Evolutionary conservation across 768 basidiomycete species (phyloP).

Genomic region (Kwoniella botswanensis): DNA sequence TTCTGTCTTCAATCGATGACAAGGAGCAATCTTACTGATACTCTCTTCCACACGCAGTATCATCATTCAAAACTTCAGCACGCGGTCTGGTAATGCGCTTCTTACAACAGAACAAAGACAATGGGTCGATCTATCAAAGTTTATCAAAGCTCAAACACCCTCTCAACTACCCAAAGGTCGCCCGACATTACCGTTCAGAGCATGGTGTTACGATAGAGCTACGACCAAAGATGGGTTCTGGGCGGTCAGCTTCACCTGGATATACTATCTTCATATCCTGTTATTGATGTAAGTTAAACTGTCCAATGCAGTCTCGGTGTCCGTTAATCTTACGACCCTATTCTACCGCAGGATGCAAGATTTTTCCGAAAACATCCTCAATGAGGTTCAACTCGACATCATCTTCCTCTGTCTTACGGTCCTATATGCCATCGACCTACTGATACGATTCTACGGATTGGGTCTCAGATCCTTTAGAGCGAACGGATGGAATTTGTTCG

Average conservation of each 20-base stretch:
- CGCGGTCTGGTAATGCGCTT: conserved; percentile 82
- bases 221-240: conserved; percentile 93
- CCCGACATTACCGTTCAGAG: conserved; percentile 66
- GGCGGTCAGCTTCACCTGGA: conserved; percentile 75
- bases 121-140: conserved; percentile 91
- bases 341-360: conserved; percentile 75
- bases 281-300: conserved; percentile 67
- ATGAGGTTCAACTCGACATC: conserved; percentile 64
- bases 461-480: conserved; percentile 82
- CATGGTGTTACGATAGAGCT: conserved; percentile 92
- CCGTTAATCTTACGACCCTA: background rate
- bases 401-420: conserved; percentile 76
- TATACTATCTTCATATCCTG: conserved; percentile 81
- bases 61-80: conserved; percentile 91
- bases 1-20: background rate
- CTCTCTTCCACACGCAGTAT: conserved; percentile 67
- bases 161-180: conserved; percentile 74
- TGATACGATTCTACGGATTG: conserved; percentile 78
- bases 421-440: conserved; percentile 76
- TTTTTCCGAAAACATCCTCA: conserved; percentile 64
- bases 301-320: no score
- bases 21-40: background rate
- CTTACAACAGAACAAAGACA: conserved; percentile 84
- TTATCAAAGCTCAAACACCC: conserved; percentile 83
- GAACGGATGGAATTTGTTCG: conserved; percentile 94